Conservation (phyloP, 2,329 filamentous ascomycete genomes). For the Diaporthe aspalathi region DNA sequence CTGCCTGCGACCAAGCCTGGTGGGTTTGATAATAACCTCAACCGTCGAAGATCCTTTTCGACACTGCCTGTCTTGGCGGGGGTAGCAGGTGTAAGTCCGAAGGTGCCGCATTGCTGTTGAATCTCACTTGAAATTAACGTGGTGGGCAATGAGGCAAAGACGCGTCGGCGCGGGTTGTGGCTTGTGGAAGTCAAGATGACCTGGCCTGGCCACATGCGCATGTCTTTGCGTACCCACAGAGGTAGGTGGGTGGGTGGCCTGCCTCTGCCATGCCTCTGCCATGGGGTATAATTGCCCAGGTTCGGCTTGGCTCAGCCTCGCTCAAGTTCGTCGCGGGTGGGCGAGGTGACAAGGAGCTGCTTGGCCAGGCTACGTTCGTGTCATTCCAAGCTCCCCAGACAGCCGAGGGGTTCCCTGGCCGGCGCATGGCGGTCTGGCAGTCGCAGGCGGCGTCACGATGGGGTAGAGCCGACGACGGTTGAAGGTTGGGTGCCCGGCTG, state of each 20-base stretch:
- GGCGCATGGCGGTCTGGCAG: conserved; percentile 1
- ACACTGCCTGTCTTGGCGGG: conserved; percentile 27
- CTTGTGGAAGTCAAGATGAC: not conserved
- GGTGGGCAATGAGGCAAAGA: conserved; percentile 3
- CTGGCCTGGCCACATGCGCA: not conserved
- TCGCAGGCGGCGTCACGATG: conserved; percentile 1
- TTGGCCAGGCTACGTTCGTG: not conserved
- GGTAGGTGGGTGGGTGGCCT: not conserved
- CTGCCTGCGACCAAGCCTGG: conserved; percentile 3
- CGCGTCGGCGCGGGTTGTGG: conserved; percentile 12
- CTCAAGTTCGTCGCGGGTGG: conserved; percentile 16
- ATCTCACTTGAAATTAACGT: conserved; percentile 24
- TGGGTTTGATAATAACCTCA: conserved; percentile 13
- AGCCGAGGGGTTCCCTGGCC: conserved; percentile 29
- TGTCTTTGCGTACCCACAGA: not conserved
- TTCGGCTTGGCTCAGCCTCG: conserved; percentile 27
- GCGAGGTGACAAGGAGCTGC: conserved; percentile 19
- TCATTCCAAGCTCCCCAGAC: conserved; percentile 7
- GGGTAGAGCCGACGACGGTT: conserved; percentile 4
- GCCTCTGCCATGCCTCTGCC: conserved; percentile 3
- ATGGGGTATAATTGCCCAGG: not conserved
- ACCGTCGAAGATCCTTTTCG: not conserved
- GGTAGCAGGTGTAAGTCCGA: not conserved
- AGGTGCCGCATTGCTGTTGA: conserved; percentile 12
- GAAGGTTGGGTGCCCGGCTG: conserved; percentile 34